These are phyloP conservation scores for Misopates orontium DNA, from an alignment of 257 asterid species.

Conservation along the genomic window DNA sequence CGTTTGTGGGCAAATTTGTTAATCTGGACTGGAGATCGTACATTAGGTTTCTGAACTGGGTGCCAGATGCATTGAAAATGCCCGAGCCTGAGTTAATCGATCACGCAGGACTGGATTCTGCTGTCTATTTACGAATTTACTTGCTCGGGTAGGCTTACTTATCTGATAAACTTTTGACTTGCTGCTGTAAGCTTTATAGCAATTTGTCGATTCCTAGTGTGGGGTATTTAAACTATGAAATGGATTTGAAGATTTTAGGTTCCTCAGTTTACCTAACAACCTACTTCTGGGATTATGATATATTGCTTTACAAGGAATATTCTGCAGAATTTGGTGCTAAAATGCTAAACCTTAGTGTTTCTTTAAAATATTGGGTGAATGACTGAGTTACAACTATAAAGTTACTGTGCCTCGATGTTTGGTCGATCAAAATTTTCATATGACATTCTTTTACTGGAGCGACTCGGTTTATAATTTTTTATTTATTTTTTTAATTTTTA, in stretches of 20 bases:
- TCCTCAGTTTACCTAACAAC: constrained; percentile 3
- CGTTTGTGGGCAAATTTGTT: constrained; percentile 63
- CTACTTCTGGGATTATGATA: background rate
- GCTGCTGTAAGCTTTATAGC: constrained; percentile 1
- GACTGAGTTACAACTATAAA: too few relatives aligned
- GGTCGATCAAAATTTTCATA: too few relatives aligned
- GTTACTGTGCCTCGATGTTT: too few relatives aligned
- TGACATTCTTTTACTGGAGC: too few relatives aligned
- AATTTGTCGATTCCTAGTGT: background rate
- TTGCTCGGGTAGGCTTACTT: constrained; percentile 65
- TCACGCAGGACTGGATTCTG: constrained; percentile 97
- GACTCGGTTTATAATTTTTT: too few relatives aligned
- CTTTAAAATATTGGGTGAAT: too few relatives aligned
- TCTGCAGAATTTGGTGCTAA: too few relatives aligned
- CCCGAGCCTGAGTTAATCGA: constrained; percentile 93
- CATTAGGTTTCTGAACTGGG: constrained; percentile 80
- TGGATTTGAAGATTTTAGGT: constrained; percentile 6
- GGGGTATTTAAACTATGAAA: background rate
- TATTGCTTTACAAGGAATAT: background rate
- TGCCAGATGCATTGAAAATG: constrained; percentile 89
- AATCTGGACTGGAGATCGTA: constrained; percentile 82
- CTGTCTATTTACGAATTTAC: constrained; percentile 85
- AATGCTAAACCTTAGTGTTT: too few relatives aligned
- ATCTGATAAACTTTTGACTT: constrained; percentile 18
- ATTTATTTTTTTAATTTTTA: too few relatives aligned